Base-by-base conservation (phyloP, 768 basidiomycete genomes). In the Coprinopsis marcescibilis region DNA sequence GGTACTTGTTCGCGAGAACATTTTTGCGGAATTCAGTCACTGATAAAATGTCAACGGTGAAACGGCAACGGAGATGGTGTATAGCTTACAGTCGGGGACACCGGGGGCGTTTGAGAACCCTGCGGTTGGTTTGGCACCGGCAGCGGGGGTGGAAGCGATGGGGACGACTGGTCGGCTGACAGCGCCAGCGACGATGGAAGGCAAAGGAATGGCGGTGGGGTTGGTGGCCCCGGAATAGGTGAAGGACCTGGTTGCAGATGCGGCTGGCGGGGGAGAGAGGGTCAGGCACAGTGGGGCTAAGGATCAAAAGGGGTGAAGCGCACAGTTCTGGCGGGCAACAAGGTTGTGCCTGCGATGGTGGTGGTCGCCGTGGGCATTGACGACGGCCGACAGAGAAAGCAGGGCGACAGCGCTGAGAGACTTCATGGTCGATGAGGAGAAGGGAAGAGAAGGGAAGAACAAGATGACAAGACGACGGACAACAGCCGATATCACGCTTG, bases 1-100 rank as follows among this genome's bases (percentile, higher is more conserved):
- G 86, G 58, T 85, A 89, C 49, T 75, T 73, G n/a, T 76, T 54
- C 2, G 80, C 75, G 29, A 57, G 56, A 29, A 83, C 55, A n/a
- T n/a, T n/a, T n/a, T n/a, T n/a, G n/a, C n/a, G n/a, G n/a, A n/a
- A n/a, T n/a, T n/a, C n/a, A n/a, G n/a, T n/a, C n/a, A n/a, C n/a
- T n/a, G n/a, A n/a, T n/a, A n/a, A 7, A 37, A 32, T 32, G 35
- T 37, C 10, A 11, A 37, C 10, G 10, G 10, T 11, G 17, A 37
- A 7, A 37, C 35, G 35, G 7, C 7, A 45, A 37, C 35, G 35
- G n/a, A 26, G 21, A 37, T 43, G 13, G 49, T 25, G 45, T 3
- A 47, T 50, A 44, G 60, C 63, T 39, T 43, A 78, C 80, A 59
- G 58, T 77, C 67, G 29, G 80, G 79, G 33, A 82, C 63, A 17